Evolutionary conservation across 176 grass and related monocot genomes (phyloP).

Genomic region (Oryza meyeriana): DNA sequence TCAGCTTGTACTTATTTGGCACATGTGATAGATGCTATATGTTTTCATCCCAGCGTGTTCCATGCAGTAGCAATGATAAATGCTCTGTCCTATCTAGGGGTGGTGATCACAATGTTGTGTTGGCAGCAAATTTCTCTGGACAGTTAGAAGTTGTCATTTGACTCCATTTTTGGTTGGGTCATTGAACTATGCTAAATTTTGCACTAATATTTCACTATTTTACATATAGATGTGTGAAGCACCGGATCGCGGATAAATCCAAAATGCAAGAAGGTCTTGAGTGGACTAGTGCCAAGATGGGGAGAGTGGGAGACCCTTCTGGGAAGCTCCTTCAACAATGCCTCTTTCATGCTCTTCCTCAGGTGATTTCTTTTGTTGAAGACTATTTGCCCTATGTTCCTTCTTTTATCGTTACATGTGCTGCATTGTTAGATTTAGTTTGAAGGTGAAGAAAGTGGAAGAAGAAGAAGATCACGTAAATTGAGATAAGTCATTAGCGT

Average conservation of each 20-base stretch:
- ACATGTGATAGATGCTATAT: neutral
- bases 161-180: neutral
- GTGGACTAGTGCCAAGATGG: slow-evolving; percentile 95
- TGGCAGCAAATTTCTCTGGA: neutral
- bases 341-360: slow-evolving; percentile 52
- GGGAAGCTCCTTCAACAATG: slow-evolving; percentile 94
- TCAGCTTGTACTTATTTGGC: neutral
- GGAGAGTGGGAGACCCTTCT: slow-evolving; percentile 94
- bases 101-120: neutral
- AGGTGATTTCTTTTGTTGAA: slow-evolving; percentile 40
- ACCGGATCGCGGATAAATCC: slow-evolving; percentile 98
- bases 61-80: neutral
- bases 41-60: neutral
- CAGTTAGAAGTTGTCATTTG: neutral
- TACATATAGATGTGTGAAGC: slow-evolving; percentile 68
- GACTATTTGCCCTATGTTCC: neutral
- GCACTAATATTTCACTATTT: slow-evolving; percentile 33
- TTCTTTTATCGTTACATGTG: neutral
- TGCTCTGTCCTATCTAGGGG: neutral
- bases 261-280: slow-evolving; percentile 89
- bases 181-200: slow-evolving; percentile 29
- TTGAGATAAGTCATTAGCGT: no score
- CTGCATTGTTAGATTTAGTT: neutral
- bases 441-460: no score
- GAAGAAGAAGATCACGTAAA: no score